Percentiles rank a stretch among this genome's conserved stretches.
Conservation (phyloP, 192 early-diverging fungal genomes). For the Radiomyces spectabilis region DNA sequence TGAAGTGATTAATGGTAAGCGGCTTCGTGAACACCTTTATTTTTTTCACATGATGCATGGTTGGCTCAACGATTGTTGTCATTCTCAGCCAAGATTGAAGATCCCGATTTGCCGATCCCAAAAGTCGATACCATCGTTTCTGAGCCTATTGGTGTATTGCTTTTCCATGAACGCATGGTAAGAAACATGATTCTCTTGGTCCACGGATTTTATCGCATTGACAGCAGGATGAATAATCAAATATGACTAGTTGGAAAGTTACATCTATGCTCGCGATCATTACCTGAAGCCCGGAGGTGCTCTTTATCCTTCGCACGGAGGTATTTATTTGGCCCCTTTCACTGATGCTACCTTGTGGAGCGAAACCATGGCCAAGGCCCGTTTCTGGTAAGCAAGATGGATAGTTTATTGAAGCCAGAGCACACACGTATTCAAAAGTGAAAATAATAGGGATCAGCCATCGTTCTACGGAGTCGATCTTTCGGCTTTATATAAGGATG, state of each 20-base stretch:
- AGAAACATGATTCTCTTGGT: constrained; percentile 3
- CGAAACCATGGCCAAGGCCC: constrained; percentile 89
- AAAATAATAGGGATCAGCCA: constrained; percentile 53
- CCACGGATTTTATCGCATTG: too few species aligned
- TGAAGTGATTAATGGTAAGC: constrained; percentile 69
- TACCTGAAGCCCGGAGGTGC: constrained; percentile 91
- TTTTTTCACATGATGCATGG: neutral
- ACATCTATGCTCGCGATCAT: constrained; percentile 77
- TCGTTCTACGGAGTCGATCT: constrained; percentile 94
- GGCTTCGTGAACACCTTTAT: neutral
- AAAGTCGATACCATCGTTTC: constrained; percentile 92
- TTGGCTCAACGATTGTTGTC: neutral
- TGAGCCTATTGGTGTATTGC: constrained; percentile 94
- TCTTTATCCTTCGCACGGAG: constrained; percentile 85
- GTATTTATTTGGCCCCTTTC: constrained; percentile 84
- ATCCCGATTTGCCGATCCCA: constrained; percentile 57
- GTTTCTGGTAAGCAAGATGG: constrained; percentile 51
- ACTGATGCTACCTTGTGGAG: constrained; percentile 74
- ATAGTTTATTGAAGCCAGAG: neutral
- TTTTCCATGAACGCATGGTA: constrained; percentile 97
- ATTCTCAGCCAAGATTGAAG: constrained; percentile 79
- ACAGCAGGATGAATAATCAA: too few species aligned
- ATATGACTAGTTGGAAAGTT: constrained; percentile 63
- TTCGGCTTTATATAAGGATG: constrained; percentile 71
- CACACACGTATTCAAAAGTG: neutral